Base-by-base conservation (phyloP, 2,329 filamentous ascomycete genomes). In the Clarireedia homoeocarpa region DNA sequence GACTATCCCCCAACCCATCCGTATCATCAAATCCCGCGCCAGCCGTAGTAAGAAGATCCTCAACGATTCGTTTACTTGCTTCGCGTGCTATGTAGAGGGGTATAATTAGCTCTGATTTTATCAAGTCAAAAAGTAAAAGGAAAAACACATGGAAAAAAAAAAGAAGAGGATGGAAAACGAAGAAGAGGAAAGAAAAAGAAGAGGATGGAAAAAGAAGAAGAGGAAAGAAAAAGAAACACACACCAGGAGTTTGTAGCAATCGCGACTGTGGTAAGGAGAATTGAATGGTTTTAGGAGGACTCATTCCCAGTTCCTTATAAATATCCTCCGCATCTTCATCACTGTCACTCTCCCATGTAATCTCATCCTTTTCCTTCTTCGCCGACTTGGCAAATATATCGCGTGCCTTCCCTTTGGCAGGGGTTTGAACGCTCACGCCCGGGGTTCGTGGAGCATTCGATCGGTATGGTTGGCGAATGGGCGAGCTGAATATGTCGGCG, bases 211-310 rank as follows among this genome's bases (percentile, higher is more conserved):
- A 27, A 27, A 30, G 2, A 10, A 10, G 27, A 10, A 7, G 2
- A 30, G 10, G 10, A 30, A 30, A 9, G 2, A 10, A 30, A 7
- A 7, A 30, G 10, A 30, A 30, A 30, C 46, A 67, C 81, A 68
- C 72, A 88, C 85, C 85, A 60, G 89, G 89, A 49, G 89, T 95
- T 70, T 91, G 89, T 69, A 92, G 71, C 23, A 95, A 73, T 67
- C 88, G 85, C 42, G 84, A 88, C 53, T 86, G 86, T 51, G 88
- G 88, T 48, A 95, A 73, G 46, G 87, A 85, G 70, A 95, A 95
- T 66, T 91, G 88, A 58, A 95, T 91, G 10, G 89, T 94, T 76
- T 97, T 97, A 0, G 94, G 94, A 27, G 94, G 94, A 66, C 89
- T 96, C 72, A 91, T 86, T 5, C 85, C 89, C 48, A 81, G 71